Conservation (phyloP, 257 asterid species). For the Thymus mandschuricus region DNA sequence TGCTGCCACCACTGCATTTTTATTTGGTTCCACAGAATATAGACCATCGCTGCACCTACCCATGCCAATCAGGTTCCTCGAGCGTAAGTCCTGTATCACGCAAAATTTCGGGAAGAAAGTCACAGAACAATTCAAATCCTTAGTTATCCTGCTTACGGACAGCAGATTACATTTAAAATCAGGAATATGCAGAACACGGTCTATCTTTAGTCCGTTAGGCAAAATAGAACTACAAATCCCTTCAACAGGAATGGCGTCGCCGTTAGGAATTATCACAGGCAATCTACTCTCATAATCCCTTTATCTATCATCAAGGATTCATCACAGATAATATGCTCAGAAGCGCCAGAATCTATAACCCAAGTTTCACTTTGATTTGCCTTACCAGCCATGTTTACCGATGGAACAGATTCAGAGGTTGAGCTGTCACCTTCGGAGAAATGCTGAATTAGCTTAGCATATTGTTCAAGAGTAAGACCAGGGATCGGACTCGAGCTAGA, state of each 20-base stretch:
- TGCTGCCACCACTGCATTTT: too few species aligned
- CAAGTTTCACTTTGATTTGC: background rate
- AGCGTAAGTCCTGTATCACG: constrained; percentile 1
- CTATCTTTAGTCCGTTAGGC: background rate
- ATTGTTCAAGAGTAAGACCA: too few species aligned
- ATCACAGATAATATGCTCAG: background rate
- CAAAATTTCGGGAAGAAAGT: background rate
- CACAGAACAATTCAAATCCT: constrained; percentile 4
- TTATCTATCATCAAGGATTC: background rate
- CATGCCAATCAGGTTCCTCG: constrained; percentile 1
- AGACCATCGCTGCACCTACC: background rate
- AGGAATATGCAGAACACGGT: background rate
- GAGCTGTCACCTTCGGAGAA: background rate
- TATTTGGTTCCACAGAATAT: background rate
- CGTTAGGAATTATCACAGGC: background rate
- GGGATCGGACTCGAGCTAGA: too few species aligned
- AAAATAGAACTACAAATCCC: background rate
- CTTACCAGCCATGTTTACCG: background rate
- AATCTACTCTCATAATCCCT: background rate
- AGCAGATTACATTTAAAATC: background rate
- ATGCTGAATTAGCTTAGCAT: too few species aligned
- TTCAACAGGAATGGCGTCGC: background rate
- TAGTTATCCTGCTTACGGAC: background rate
- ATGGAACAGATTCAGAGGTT: background rate
- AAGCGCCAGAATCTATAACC: background rate